These are phyloP conservation scores for Aureobasidium sp. DNA, from an alignment of 2,329 filamentous ascomycete genomes.

Conservation along the genomic window DNA sequence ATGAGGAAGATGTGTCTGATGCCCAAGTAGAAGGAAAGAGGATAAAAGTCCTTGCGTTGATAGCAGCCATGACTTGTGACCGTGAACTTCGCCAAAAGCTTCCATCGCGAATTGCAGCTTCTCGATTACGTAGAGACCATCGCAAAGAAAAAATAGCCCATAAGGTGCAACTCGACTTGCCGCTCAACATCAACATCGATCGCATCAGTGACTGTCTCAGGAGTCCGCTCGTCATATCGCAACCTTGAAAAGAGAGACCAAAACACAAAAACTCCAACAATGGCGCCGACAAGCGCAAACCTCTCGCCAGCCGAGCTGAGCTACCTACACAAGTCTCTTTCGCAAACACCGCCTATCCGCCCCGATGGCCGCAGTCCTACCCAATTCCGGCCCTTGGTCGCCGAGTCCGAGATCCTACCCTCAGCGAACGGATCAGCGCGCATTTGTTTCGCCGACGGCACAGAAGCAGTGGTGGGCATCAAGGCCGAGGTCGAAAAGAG, in stretches of 20 bases:
- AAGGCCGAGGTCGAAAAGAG: slow-evolving; percentile 90
- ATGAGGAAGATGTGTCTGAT: no score
- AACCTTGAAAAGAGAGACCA: not conserved
- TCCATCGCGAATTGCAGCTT: not conserved
- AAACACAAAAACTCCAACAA: slow-evolving; percentile 24
- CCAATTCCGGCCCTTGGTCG: slow-evolving; percentile 83
- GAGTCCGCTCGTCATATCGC: not conserved
- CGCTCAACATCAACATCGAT: not conserved
- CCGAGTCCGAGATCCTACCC: slow-evolving; percentile 84
- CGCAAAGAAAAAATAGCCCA: slow-evolving; percentile 1
- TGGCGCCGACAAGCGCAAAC: slow-evolving; percentile 56
- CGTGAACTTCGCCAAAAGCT: not conserved
- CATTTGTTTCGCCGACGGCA: slow-evolving; percentile 89
- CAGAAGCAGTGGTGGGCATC: slow-evolving; percentile 89
- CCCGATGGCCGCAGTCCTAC: slow-evolving; percentile 74
- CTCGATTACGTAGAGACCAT: slow-evolving; percentile 9
- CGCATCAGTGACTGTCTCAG: not conserved
- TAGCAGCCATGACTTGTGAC: not conserved
- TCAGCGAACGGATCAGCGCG: slow-evolving; percentile 86
- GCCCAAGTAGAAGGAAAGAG: not conserved
- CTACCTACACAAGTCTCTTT: slow-evolving; percentile 84
- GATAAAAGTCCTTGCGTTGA: no score
- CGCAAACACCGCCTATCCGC: slow-evolving; percentile 73
- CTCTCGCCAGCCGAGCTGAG: slow-evolving; percentile 94
- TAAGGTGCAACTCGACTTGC: not conserved